Base-by-base conservation (phyloP, 2,329 filamentous ascomycete genomes). In the Penicillium sp. region DNA sequence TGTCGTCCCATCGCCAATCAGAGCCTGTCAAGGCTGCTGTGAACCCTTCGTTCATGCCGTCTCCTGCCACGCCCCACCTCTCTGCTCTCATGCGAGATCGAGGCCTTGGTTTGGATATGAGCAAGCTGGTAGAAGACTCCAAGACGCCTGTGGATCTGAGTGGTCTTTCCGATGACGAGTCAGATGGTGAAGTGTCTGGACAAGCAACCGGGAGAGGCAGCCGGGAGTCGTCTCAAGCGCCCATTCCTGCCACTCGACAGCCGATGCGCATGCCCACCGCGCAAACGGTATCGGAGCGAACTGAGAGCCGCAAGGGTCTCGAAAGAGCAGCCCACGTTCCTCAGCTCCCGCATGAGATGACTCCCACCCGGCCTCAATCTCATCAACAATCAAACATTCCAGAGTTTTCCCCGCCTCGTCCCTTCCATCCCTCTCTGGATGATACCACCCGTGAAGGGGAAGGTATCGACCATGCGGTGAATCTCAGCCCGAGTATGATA, bases 401-500 rank as follows among this genome's bases (percentile, higher is more conserved):
- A 13, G 44, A 47, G 20, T 60, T 75, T 9, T 54, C 74, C 69
- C 52, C 77, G 77, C 52, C 76, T 76, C 44, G 69, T 74, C 37
- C 55, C 1, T 40, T 53, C 23, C 49, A 53, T 2, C 42, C 55
- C 3, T 40, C 42, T 6, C 14, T 39, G 6, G 35, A 34, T 13
- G 54, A 60, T 18, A 51, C 42, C 14, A 40, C 55, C 32, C 54
- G 51, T 34, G 77, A 81, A 46, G 74, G 81, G 62, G 79, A 82
- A 44, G 57, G 59, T 29, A 37, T 65, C 14, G 60, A 64, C 28
- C 62, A 60, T 13, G 51, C 62, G 26, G 74, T 75, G 38, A 81
- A 86, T 44, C 68, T 87, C 47, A 87, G 84, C 58, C 85, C 85
- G 4, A 81, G 82, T 58, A 85, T 84, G 0, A 69, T 83, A 36